Base-by-base conservation (phyloP, 2,329 filamentous ascomycete species). In the Talaromyces sp. region DNA sequence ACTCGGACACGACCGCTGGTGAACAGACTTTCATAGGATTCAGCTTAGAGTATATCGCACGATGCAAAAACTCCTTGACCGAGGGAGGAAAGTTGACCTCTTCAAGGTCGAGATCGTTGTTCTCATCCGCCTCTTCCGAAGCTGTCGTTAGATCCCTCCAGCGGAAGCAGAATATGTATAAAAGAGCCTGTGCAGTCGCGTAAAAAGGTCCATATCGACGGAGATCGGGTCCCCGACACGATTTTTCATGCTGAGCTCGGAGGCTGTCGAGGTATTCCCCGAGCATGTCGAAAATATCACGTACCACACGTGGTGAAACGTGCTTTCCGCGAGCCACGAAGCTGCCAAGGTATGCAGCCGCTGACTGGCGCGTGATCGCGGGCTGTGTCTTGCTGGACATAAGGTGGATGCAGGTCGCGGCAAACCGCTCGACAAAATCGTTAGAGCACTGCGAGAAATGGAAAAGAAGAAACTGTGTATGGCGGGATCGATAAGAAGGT, bases 131-230 rank as follows among this genome's bases (percentile, higher is more conserved):
- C 27, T 83, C 79, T 27, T 73, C 72, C 15, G 83, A 77, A 15
- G 88, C 84, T 3, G 83, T 84, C 1, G 84, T 89, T 54, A 99
- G 82, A 70, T 98, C 93, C 64, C 92, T 89, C 95, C 95, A 99
- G 60, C 95, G 88, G 81, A 99, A 99, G 80, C 95, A 99, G 77
- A 96, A 97, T 62, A 96, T 93, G 78, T 97, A 97, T 27, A 97
- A 84, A 2, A 96, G 81, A 1, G 92, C 92, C 75, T 97, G 93
- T n/a, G 90, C 87, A 55, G 92, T 86, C 19, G 90, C 88, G 74
- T 97, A 97, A 76, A 96, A 96, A 15, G 89, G 86, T 55, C 88
- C 86, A 72, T 93, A 96, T 54, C 89, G 88, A 64, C 88, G 87
- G 61, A 96, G 84, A 73, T 99, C 92, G 0, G 95, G 95, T 3